phyloP scores from a whole-genome alignment of 78 protist species.

The Creolimax fragrantissima region DNA sequence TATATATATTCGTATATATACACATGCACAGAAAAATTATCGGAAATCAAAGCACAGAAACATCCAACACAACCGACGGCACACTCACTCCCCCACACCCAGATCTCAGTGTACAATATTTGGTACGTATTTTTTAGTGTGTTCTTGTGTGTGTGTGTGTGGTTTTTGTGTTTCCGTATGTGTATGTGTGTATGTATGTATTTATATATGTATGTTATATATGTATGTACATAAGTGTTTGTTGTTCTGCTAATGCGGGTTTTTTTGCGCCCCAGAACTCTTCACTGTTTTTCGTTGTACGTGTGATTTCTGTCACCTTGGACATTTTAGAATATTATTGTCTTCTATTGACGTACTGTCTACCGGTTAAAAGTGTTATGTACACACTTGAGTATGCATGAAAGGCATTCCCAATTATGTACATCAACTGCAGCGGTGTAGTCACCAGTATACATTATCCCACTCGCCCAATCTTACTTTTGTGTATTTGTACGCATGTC shows the following conservation, averaged over 20 bases:
- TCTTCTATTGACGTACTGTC: not conserved
- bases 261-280: not conserved
- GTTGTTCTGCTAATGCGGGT: not conserved
- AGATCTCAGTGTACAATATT: not conserved
- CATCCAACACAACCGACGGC: not conserved
- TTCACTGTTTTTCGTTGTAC: not conserved
- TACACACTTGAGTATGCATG: not conserved
- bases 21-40: not conserved
- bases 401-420: too few species aligned
- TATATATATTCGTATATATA: not conserved
- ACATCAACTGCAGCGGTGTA: too few species aligned
- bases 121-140: not conserved
- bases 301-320: not conserved
- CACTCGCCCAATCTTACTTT: too few species aligned
- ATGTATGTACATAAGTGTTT: not conserved
- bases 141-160: not conserved
- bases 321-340: not conserved
- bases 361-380: not conserved
- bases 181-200: not conserved
- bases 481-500: too few species aligned
- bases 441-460: too few species aligned
- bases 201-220: not conserved
- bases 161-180: too few species aligned
- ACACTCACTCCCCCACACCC: not conserved
- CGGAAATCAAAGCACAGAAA: not conserved